Evolutionary conservation across 2,329 filamentous ascomycete genomes (phyloP).

Genomic region (Camillea tinctor): DNA sequence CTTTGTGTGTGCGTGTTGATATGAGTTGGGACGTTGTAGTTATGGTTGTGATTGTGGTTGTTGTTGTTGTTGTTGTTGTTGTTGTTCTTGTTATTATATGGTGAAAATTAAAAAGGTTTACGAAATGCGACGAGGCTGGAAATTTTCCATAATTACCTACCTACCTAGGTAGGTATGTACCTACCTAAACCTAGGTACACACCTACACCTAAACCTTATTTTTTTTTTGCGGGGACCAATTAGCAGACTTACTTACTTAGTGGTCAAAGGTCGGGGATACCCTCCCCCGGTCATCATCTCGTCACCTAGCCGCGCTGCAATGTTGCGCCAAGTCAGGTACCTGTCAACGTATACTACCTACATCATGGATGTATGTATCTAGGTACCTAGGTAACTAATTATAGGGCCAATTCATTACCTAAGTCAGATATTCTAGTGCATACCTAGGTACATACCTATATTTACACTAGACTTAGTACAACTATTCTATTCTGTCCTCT

Average conservation of each 20-base stretch:
- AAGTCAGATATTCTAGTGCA: too few relatives aligned
- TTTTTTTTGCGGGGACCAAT: constrained; percentile 26
- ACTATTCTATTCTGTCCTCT: too few relatives aligned
- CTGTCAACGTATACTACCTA: not conserved
- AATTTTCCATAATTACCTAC: not conserved
- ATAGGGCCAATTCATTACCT: too few relatives aligned
- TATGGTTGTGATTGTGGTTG: too few relatives aligned
- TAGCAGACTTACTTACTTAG: constrained; percentile 12
- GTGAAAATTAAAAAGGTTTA: constrained; percentile 5
- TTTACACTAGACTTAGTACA: too few relatives aligned
- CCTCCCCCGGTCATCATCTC: not conserved
- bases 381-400: not conserved
- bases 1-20: too few relatives aligned
- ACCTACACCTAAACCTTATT: constrained; percentile 8
- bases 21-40: too few relatives aligned
- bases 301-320: not conserved
- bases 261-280: too few relatives aligned
- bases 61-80: too few relatives aligned
- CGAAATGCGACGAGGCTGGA: not conserved
- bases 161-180: too few relatives aligned
- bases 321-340: not conserved
- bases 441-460: too few relatives aligned
- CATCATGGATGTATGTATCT: not conserved
- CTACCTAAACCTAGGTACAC: too few relatives aligned
- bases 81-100: not conserved